Evolutionary conservation across 148 eudicot genomes (phyloP).

Genomic region (Silene conica): DNA sequence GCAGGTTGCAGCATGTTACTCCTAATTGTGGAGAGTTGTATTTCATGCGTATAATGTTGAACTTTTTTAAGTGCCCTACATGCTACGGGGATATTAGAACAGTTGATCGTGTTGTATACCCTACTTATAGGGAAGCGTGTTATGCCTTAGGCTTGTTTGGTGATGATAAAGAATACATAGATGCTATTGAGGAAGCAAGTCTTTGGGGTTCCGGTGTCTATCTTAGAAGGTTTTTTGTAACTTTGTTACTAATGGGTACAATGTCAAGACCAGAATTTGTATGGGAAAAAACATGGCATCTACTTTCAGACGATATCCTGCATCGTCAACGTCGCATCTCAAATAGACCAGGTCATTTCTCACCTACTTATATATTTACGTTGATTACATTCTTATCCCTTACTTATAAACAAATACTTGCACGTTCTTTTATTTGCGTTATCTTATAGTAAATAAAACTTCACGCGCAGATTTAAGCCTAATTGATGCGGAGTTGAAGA

Average conservation of each 20-base stretch:
- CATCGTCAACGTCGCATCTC: too few relatives aligned
- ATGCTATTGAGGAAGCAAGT: not conserved
- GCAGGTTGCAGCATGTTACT: not conserved
- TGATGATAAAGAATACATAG: not conserved
- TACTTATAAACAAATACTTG: too few relatives aligned
- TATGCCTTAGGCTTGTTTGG: not conserved
- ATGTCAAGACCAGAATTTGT: too few relatives aligned
- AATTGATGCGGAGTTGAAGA: too few relatives aligned
- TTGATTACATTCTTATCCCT: too few relatives aligned
- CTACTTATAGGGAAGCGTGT: not conserved
- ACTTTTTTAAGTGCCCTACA: not conserved
- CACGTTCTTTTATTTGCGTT: too few relatives aligned
- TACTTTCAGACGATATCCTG: not conserved
- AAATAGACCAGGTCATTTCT: too few relatives aligned
- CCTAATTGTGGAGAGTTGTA: not conserved
- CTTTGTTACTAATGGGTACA: not conserved
- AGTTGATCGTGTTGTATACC: not conserved
- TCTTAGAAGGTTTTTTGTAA: not conserved
- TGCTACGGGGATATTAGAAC: not conserved
- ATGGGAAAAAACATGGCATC: not conserved
- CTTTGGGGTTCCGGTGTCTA: not conserved
- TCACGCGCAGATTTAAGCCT: too few relatives aligned
- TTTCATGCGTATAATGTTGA: not conserved
- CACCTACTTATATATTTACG: too few relatives aligned
- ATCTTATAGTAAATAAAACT: too few relatives aligned